Base-by-base conservation (phyloP, 176 grass and related monocot genomes). In the Oryza coarctata region DNA sequence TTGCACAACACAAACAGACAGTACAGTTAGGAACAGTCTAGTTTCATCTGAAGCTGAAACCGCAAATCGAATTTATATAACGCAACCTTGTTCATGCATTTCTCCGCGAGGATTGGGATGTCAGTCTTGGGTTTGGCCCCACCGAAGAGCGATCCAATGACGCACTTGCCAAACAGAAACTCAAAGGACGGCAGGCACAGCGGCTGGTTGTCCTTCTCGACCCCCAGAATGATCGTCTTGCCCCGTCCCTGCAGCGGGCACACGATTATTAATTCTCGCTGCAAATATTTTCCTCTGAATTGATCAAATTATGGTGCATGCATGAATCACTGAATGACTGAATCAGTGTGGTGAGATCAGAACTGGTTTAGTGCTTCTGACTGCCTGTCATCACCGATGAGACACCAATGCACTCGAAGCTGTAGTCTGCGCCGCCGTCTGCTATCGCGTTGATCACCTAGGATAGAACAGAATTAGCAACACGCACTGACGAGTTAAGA, bases 351-450 rank as follows among this genome's bases (percentile, higher is more conserved):
- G 14, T 35, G 17, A 32, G 36, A 3, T 70, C 12, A 26, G 20
- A 4, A 95, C 93, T 88, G 25, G 45, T 31, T 87, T 91, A 39
- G 68, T 75, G 80, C 91, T 82, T 73, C 76, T 76, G 76, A 97
- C 90, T 4, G 94, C 94, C 0, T 92, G 74, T 72, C 87, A 88
- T 90, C 83, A 97, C 71, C 4, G 91, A 80, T 4, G 87, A 80
- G 23, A 87, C 23, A 34, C 94, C 94, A 0, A 91, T 89, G 63
- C 94, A 97, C 94, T 97, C 94, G 17, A 97, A 91, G 84, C 84
- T 70, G 75, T 83, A 93, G 32, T 93, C 88, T 1, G 79, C 94
- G 7, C 94, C 91, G 18, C 91, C 85, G 10, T 71, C 83, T 1
- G 91, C 91, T 82, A 94, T 80, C 87, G 89, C 84, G 3, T 47